Conservation (phyloP, 257 asterid species). For the Penstemon newberryi region DNA sequence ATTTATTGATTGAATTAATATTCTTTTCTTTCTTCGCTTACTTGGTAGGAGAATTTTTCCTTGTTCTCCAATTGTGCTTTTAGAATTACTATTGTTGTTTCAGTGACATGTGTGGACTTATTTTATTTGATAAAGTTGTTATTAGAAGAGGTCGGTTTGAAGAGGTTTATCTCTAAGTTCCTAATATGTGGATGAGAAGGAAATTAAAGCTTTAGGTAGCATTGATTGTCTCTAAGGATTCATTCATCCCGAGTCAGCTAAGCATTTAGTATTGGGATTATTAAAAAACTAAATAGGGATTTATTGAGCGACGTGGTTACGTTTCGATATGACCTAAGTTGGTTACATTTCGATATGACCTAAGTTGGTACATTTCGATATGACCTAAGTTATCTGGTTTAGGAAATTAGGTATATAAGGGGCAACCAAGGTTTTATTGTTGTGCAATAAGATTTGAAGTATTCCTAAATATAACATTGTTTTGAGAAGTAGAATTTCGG, state of each 20-base stretch:
- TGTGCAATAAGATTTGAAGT: constrained; percentile 1
- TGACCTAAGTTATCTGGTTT: constrained; percentile 10
- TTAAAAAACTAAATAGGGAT: not conserved
- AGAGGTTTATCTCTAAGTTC: too few species aligned
- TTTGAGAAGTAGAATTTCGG: constrained; percentile 11
- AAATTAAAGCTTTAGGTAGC: too few species aligned
- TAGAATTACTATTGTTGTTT: not conserved
- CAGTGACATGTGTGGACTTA: too few species aligned
- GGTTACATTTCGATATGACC: too few species aligned
- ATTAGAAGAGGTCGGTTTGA: not conserved
- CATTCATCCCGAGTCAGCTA: too few species aligned
- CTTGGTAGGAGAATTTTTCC: not conserved
- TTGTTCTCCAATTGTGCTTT: not conserved
- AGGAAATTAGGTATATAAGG: constrained; percentile 19
- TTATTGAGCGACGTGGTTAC: constrained; percentile 1
- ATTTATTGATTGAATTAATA: too few species aligned
- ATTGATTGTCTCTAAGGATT: too few species aligned
- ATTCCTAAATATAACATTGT: not conserved
- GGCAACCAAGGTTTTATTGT: constrained; percentile 6
- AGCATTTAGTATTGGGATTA: too few species aligned
- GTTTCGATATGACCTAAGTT: not conserved
- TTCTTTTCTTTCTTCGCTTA: too few species aligned
- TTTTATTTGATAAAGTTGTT: not conserved
- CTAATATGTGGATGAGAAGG: too few species aligned
- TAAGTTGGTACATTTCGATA: not conserved